phyloP scores from a whole-genome alignment of 1,284 basidiomycete genomes.

The Cutaneotrichosporon curvatum region DNA sequence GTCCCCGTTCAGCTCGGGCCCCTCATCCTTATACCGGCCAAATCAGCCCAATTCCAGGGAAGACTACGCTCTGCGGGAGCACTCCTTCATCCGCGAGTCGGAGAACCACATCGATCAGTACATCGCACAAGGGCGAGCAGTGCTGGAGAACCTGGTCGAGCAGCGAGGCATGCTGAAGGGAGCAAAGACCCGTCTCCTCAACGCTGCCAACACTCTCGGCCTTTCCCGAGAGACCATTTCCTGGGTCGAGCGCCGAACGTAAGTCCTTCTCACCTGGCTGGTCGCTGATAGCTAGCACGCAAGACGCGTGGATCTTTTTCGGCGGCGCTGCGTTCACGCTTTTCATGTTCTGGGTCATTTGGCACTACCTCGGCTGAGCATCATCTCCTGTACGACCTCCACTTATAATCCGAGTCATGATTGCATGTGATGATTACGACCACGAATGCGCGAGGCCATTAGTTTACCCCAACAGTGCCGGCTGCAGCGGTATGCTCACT shows the following conservation, averaged over 20 bases:
- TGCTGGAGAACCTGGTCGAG: conserved; percentile 80
- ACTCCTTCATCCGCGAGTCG: conserved; percentile 74
- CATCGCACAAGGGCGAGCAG: conserved; percentile 79
- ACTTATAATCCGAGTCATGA: conserved; percentile 1
- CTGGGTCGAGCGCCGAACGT: conserved; percentile 90
- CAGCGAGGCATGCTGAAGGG: conserved; percentile 87
- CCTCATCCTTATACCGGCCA: conserved; percentile 58
- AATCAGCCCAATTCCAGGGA: conserved; percentile 53
- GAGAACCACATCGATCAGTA: conserved; percentile 77
- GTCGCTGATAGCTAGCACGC: conserved; percentile 56
- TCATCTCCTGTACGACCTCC: conserved; percentile 1
- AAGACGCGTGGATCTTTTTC: conserved; percentile 87
- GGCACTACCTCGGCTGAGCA: conserved; percentile 70
- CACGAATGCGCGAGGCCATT: neutral
- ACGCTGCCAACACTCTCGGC: conserved; percentile 86
- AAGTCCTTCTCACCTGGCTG: conserved; percentile 24
- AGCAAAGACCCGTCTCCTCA: conserved; percentile 70
- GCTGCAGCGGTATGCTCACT: neutral
- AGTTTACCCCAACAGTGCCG: too few relatives aligned
- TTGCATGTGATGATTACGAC: neutral
- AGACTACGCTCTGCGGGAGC: conserved; percentile 71
- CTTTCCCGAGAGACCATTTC: conserved; percentile 85
- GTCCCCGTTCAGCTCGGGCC: conserved; percentile 44
- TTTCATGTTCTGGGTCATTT: conserved; percentile 82
- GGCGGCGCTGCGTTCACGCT: conserved; percentile 77